Evolutionary conservation across 2,329 filamentous ascomycete genomes (phyloP).

Genomic region (Tothia fuscella): DNA sequence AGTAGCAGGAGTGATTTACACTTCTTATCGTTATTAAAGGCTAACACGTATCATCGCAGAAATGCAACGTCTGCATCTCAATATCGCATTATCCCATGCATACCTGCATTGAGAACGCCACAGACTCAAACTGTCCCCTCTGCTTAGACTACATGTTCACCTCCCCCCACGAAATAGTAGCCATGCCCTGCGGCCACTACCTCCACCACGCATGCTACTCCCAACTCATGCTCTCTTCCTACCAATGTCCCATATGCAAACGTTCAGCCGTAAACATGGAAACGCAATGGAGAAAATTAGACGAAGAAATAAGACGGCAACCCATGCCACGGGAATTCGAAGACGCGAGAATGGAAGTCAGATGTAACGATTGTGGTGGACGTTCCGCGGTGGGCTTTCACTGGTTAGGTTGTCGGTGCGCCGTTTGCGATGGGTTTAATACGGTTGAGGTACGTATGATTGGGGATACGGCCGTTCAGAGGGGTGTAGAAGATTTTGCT

Average conservation of each 20-base stretch:
- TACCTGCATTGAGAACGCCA: constrained; percentile 87
- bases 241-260: constrained; percentile 93
- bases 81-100: constrained; percentile 77
- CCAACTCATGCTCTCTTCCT: constrained; percentile 77
- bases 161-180: constrained; percentile 75
- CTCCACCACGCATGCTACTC: constrained; percentile 86
- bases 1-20: constrained; percentile 14
- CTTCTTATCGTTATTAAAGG: constrained; percentile 2
- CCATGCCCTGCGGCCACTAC: constrained; percentile 91
- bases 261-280: constrained; percentile 98
- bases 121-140: constrained; percentile 92
- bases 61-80: constrained; percentile 83
- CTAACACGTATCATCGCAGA: constrained; percentile 20
- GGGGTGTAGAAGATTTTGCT: constrained; percentile 11
- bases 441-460: constrained; percentile 37
- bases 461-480: constrained; percentile 25
- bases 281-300: constrained; percentile 79
- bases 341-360: constrained; percentile 68
- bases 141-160: constrained; percentile 96
- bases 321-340: constrained; percentile 82
- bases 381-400: constrained; percentile 82
- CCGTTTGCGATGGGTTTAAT: constrained; percentile 42
- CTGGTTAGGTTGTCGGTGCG: constrained; percentile 89
- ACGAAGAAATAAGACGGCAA: constrained; percentile 74
- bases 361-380: constrained; percentile 90